Evolutionary conservation across 2,329 filamentous ascomycete genomes (phyloP).

Genomic region (Botryotinia calthae): DNA sequence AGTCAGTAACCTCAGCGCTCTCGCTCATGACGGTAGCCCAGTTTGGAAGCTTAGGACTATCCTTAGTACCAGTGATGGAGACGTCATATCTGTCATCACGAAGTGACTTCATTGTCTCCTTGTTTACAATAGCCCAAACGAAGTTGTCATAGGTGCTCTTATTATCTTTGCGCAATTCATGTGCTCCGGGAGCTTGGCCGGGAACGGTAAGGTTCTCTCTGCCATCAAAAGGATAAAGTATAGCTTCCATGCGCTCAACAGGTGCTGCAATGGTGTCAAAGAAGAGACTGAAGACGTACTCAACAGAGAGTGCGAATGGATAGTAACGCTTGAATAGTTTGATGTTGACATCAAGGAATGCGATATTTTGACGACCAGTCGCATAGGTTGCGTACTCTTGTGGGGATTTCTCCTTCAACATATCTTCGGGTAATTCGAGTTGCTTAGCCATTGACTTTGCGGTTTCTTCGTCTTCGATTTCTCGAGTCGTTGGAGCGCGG

Average conservation of each 20-base stretch:
- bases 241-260: slow-evolving; percentile 71
- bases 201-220: slow-evolving; percentile 79
- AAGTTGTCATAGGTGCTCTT: slow-evolving; percentile 82
- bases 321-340: slow-evolving; percentile 36
- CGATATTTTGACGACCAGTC: slow-evolving; percentile 87
- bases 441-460: slow-evolving; percentile 41
- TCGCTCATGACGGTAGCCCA: slow-evolving; percentile 97
- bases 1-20: slow-evolving; percentile 89
- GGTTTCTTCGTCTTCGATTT: slow-evolving; percentile 45
- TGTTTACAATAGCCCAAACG: slow-evolving; percentile 94
- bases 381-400: slow-evolving; percentile 87
- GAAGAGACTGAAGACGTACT: slow-evolving; percentile 70
- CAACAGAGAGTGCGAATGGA: slow-evolving; percentile 49
- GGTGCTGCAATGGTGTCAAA: slow-evolving; percentile 72
- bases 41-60: slow-evolving; percentile 80
- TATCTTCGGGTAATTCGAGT: slow-evolving; percentile 47
- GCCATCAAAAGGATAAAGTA: slow-evolving; percentile 86
- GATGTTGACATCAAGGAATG: slow-evolving; percentile 74
- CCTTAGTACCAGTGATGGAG: slow-evolving; percentile 89
- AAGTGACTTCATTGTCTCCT: slow-evolving; percentile 85
- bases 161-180: slow-evolving; percentile 53
- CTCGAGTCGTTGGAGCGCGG: slow-evolving; percentile 46
- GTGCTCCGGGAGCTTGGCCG: slow-evolving; percentile 55
- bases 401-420: slow-evolving; percentile 82
- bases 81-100: slow-evolving; percentile 93